Evolutionary conservation across 192 early-diverging fungal species (phyloP).

Genomic region (Gaertneriomyces sp.): DNA sequence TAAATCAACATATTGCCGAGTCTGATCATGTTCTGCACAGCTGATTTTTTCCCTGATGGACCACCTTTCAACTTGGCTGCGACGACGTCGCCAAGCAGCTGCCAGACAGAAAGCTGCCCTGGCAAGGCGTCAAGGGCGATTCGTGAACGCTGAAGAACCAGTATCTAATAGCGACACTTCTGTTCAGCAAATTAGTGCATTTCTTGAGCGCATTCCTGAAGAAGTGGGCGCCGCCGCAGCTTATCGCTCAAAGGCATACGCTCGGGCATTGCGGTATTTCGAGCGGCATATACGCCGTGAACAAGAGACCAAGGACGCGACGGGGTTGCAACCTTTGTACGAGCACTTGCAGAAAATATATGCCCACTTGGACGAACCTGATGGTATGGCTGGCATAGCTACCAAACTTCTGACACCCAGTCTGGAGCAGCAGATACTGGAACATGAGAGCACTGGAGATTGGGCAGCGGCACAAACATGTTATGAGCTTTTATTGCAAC

Average conservation of each 20-base stretch:
- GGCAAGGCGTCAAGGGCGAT: conserved; percentile 20
- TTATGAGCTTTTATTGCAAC: conserved; percentile 54
- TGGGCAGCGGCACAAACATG: conserved; percentile 69
- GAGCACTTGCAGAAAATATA: conserved; percentile 60
- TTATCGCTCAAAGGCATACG: conserved; percentile 56
- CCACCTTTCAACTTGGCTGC: conserved; percentile 50
- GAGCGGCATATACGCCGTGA: conserved; percentile 61
- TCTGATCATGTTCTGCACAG: conserved; percentile 17
- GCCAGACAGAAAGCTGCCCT: conserved; percentile 25
- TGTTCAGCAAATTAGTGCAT: conserved; percentile 36
- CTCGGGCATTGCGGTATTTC: conserved; percentile 66
- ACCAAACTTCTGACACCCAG: conserved; percentile 47
- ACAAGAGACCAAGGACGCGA: conserved; percentile 4
- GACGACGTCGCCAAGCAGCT: conserved; percentile 22
- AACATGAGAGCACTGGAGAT: conserved; percentile 57
- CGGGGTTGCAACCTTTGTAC: conserved; percentile 45
- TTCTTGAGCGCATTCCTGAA: conserved; percentile 61
- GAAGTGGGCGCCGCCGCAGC: conserved; percentile 60
- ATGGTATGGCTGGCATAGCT: conserved; percentile 65
- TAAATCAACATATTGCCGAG: conserved; percentile 2
- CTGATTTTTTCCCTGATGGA: conserved; percentile 55
- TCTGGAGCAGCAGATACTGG: conserved; percentile 62
- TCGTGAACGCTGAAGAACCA: conserved; percentile 25
- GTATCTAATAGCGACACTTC: conserved; percentile 23
- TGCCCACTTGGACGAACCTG: conserved; percentile 62